Evolutionary conservation across 78 protist genomes (phyloP).

Genomic region (Dictyostelium firmibasis): DNA sequence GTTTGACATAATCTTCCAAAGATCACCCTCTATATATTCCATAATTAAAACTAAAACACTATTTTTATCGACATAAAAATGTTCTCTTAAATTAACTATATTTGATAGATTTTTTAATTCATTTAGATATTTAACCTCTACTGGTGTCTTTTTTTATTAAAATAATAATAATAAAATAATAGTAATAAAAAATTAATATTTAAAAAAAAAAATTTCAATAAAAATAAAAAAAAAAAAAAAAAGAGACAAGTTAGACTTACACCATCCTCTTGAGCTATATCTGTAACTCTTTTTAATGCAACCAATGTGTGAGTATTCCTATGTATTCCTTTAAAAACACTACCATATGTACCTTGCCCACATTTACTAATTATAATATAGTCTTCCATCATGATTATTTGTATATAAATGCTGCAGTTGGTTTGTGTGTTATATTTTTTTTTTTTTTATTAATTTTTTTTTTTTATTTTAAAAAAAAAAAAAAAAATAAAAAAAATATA

Average conservation of each 20-base stretch:
- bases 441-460: too few species aligned
- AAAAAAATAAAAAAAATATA: too few species aligned
- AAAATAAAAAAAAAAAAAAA: too few species aligned
- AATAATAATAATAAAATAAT: too few species aligned
- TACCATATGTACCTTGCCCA: constrained; percentile 61
- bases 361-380: neutral
- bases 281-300: constrained; percentile 41
- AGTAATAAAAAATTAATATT: neutral
- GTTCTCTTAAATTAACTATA: constrained; percentile 24
- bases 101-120: constrained; percentile 16
- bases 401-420: neutral
- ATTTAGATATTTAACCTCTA: constrained; percentile 42
- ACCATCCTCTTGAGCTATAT: constrained; percentile 37
- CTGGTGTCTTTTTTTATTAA: constrained; percentile 11
- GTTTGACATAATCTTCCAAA: constrained; percentile 61
- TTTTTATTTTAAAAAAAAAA: too few species aligned
- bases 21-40: constrained; percentile 64
- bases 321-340: constrained; percentile 50
- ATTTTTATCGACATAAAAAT: constrained; percentile 29
- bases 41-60: constrained; percentile 20
- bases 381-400: neutral
- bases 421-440: too few species aligned
- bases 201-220: neutral
- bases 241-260: neutral
- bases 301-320: neutral